Evolutionary conservation across 352 stramenopile genomes (phyloP).

Genomic region (Pythium dissimile): DNA sequence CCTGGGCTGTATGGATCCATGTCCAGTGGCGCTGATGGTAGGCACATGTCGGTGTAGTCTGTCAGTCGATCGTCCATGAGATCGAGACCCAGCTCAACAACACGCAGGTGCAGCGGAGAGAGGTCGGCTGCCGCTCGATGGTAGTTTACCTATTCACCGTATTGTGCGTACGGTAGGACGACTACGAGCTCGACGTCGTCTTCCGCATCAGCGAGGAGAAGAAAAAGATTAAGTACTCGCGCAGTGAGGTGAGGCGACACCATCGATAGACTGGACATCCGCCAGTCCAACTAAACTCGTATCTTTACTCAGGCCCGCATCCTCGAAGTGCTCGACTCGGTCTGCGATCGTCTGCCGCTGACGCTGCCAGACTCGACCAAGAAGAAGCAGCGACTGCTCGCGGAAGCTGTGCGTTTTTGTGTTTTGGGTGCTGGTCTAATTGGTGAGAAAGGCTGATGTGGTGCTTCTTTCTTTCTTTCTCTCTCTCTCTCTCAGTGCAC

Average conservation of each 20-base stretch:
- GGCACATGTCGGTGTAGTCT: constrained; percentile 37
- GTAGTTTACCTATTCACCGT: background rate
- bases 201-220: constrained; percentile 87
- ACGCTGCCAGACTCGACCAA: constrained; percentile 31
- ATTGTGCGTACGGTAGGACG: constrained; percentile 40
- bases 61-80: constrained; percentile 76
- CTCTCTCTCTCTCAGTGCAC: constrained; percentile 40
- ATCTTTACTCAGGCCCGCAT: constrained; percentile 50
- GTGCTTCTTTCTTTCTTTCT: background rate
- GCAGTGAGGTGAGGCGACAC: constrained; percentile 55
- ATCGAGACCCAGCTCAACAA: constrained; percentile 81
- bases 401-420: constrained; percentile 38
- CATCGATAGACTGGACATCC: background rate
- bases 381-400: constrained; percentile 60
- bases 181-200: constrained; percentile 82
- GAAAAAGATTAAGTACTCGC: constrained; percentile 81
- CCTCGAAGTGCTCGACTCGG: constrained; percentile 76
- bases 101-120: constrained; percentile 34
- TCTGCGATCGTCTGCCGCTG: constrained; percentile 57
- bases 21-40: background rate
- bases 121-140: background rate
- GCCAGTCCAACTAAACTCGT: too few species aligned
- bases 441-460: too few species aligned
- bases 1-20: too few species aligned
- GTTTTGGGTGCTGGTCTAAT: background rate